Evolutionary conservation across 345 rosid species (phyloP), one percentile per base, ranked within the genome.

Genomic region (Hibiscus mutabilis): DNA sequence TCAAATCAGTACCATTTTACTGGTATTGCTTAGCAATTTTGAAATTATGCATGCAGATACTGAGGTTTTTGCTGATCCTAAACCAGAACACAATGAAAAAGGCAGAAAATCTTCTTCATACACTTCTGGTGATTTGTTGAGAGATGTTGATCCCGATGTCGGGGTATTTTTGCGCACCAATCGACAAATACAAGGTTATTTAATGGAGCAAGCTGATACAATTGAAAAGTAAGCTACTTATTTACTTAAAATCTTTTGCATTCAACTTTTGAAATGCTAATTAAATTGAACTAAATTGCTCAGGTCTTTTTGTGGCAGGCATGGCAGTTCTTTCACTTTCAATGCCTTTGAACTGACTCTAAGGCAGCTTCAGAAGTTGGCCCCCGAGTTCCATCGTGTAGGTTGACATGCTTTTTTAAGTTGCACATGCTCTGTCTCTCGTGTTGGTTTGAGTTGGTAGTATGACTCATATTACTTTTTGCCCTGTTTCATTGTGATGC

Each of bases 381-480:
- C 97, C 74, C 97, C 99, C 69, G 99, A 91, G 80, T 76, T 92
- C 72, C 97, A 95, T 79, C 96, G 96, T 68, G 99, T 95, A 83
- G 79, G 92, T 51, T 72, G 62, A 52, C 37, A 8, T 70, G 66
- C 49, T 14, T 67, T 67, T 57, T 65, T 69, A 55, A 62, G 37
- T 58, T 66, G 58, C 49, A 60, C 22, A 3, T 62, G 40, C n/a
- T 18, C 21, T 69, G 18, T 49, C 46, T 15, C 19, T 63, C 21
- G 97, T 56, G 8, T 59, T 77, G 52, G 63, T 33, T 70, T 67
- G 8, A 16, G 19, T 63, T 49, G 66, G 46, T 55, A 10, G 12
- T 55, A 51, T 73, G 53, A 40, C 52, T 44, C 0, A 46, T 25
- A 94, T 75, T 77, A 31, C 76, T 69, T 72, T 69, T 60, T 60